These are phyloP conservation scores for Vicia sativa DNA, from an alignment of 306 rosid species.

Conservation along the genomic window DNA sequence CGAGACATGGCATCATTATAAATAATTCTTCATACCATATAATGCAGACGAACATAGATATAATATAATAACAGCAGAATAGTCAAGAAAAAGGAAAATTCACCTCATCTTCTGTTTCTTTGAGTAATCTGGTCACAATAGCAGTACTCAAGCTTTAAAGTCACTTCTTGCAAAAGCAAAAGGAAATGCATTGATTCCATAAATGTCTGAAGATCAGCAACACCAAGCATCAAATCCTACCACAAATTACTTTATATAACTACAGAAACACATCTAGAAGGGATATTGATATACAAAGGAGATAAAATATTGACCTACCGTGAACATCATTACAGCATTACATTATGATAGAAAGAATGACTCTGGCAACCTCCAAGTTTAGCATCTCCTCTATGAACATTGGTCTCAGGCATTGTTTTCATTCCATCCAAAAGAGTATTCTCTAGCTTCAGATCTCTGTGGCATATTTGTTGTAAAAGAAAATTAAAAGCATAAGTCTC, in stretches of 20 bases:
- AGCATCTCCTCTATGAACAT: too few relatives aligned
- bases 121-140: constrained; percentile 69
- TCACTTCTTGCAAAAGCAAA: constrained; percentile 35
- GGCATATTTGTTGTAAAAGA: constrained; percentile 67
- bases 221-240: too few relatives aligned
- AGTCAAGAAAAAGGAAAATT: constrained; percentile 38
- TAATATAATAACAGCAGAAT: constrained; percentile 33
- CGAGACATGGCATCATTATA: constrained; percentile 31
- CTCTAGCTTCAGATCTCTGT: constrained; percentile 66
- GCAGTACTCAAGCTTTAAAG: constrained; percentile 22
- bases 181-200: constrained; percentile 19
- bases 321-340: too few relatives aligned
- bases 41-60: constrained; percentile 32
- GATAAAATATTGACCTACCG: too few relatives aligned
- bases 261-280: too few relatives aligned
- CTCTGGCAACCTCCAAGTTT: too few relatives aligned
- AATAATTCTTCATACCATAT: constrained; percentile 2
- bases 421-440: constrained; percentile 71
- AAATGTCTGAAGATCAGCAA: too few relatives aligned
- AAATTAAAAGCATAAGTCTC: constrained; percentile 4
- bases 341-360: too few relatives aligned
- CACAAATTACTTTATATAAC: too few relatives aligned
- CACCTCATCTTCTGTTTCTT: constrained; percentile 93
- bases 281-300: too few relatives aligned
- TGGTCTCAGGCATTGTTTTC: too few relatives aligned